Conservation (phyloP, 108 stramenopile genomes). For the Nitzschia sp. region DNA sequence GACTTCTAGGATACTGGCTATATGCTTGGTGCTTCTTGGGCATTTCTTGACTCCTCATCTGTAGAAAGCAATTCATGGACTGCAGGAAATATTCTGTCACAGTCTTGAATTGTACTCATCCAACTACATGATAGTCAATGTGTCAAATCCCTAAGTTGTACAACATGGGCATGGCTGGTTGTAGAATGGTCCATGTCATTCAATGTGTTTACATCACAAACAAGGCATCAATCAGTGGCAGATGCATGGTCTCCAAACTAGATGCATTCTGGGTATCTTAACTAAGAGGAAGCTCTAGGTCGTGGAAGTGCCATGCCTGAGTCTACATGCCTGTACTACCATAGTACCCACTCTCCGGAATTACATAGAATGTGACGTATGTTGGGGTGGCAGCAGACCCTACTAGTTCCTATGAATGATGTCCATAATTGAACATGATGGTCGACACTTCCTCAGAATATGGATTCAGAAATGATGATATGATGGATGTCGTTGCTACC, state of each 20-base stretch:
- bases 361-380: no score
- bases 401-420: no score
- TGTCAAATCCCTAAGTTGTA: conserved; percentile 6
- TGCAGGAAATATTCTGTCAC: conserved; percentile 18
- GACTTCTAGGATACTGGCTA: conserved; percentile 7
- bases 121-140: conserved; percentile 11
- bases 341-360: no score
- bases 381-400: no score
- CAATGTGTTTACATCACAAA: conserved; percentile 1
- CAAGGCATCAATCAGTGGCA: background rate
- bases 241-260: background rate
- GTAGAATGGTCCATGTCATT: conserved; percentile 17
- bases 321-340: no score
- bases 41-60: conserved; percentile 6
- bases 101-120: conserved; percentile 9
- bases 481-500: no score
- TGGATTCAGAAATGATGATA: no score
- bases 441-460: no score
- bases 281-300: no score
- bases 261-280: no score
- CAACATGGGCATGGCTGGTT: conserved; percentile 1
- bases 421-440: no score
- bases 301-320: no score
- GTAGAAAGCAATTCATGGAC: conserved; percentile 10
- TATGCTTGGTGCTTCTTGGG: conserved; percentile 4